Evolutionary conservation across 495 filamentous ascomycete genomes (phyloP).

Genomic region (Parathielavia appendiculata): DNA sequence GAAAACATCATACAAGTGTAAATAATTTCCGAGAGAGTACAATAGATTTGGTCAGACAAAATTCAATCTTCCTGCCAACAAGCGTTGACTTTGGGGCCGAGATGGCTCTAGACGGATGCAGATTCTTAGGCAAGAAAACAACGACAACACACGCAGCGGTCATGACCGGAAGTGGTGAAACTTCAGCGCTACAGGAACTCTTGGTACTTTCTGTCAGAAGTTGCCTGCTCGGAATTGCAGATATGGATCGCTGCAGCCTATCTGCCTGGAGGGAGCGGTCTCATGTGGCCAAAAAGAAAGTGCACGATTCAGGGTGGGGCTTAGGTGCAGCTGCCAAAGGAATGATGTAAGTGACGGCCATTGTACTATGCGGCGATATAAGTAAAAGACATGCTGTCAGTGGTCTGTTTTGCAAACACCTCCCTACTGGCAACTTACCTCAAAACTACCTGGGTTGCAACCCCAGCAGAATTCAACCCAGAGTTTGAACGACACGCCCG

Average conservation of each 20-base stretch:
- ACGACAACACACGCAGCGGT: background rate
- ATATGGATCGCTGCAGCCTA: slow-evolving; percentile 1
- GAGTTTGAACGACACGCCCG: too few species aligned
- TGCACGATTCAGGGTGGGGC: background rate
- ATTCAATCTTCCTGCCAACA: too few species aligned
- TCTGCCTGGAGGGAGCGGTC: slow-evolving; percentile 6
- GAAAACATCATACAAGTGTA: too few species aligned
- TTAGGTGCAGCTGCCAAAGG: background rate
- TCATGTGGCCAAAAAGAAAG: background rate
- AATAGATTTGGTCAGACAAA: too few species aligned
- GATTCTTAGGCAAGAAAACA: too few species aligned
- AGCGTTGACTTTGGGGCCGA: too few species aligned
- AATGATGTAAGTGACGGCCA: slow-evolving; percentile 6
- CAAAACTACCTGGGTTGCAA: too few species aligned
- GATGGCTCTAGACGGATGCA: too few species aligned
- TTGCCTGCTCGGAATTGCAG: background rate
- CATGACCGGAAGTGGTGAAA: background rate
- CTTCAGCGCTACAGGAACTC: background rate
- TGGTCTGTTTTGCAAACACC: background rate
- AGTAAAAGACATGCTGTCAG: background rate
- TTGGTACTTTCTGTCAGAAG: background rate
- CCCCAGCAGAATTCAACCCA: too few species aligned
- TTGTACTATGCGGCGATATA: background rate
- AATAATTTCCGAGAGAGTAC: too few species aligned
- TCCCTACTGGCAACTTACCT: background rate